These are phyloP conservation scores for Sabuloglossum arenarium DNA, from an alignment of 495 filamentous ascomycete genomes.

Conservation along the genomic window DNA sequence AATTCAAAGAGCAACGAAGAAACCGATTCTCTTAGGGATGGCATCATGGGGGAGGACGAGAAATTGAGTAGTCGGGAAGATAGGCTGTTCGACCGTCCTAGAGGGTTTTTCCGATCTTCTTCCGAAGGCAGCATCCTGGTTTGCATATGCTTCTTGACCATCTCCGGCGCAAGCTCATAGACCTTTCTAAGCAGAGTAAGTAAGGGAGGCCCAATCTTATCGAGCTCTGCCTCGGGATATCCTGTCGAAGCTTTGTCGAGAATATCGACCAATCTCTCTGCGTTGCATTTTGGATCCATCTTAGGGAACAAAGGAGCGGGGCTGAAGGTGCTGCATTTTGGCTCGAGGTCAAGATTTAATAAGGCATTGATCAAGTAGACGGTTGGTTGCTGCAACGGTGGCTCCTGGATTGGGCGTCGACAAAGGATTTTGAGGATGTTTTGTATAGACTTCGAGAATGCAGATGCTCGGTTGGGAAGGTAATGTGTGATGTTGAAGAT, in stretches of 20 bases:
- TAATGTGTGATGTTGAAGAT: constrained; percentile 72
- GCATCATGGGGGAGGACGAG: constrained; percentile 48
- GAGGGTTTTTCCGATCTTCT: constrained; percentile 50
- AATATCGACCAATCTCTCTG: constrained; percentile 51
- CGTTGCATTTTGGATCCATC: constrained; percentile 33
- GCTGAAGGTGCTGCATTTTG: constrained; percentile 22
- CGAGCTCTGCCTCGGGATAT: constrained; percentile 45
- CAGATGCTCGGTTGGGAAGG: constrained; percentile 31
- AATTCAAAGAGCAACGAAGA: constrained; percentile 70
- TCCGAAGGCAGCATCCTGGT: constrained; percentile 55
- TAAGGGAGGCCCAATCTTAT: constrained; percentile 45
- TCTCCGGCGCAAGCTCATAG: constrained; percentile 49
- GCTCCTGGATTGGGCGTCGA: constrained; percentile 28
- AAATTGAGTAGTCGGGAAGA: constrained; percentile 59
- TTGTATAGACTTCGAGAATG: constrained; percentile 46
- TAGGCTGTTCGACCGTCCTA: constrained; percentile 55
- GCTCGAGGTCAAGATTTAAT: constrained; percentile 50
- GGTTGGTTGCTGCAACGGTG: constrained; percentile 37
- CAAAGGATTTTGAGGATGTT: constrained; percentile 53
- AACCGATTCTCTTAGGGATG: constrained; percentile 52
- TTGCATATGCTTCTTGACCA: constrained; percentile 40
- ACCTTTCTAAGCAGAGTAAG: constrained; percentile 48
- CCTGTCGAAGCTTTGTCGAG: constrained; percentile 40
- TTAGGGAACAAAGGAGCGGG: constrained; percentile 42
- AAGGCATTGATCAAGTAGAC: constrained; percentile 58